Conservation (phyloP, 139 green algal genomes). For the Chlorella sp. region DNA sequence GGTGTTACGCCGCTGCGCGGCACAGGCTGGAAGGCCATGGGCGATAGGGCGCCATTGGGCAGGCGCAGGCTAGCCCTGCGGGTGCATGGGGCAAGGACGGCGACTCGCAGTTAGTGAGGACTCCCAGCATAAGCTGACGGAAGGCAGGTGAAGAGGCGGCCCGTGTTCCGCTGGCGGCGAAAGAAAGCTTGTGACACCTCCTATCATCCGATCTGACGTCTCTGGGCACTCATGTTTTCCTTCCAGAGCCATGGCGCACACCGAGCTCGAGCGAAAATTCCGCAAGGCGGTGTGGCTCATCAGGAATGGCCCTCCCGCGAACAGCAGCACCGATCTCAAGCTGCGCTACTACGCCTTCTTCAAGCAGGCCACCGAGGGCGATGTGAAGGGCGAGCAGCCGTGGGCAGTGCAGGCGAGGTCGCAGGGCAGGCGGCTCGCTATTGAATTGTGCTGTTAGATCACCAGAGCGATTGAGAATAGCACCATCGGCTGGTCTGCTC, state of each 20-base stretch:
- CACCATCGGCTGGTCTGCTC: too few relatives aligned
- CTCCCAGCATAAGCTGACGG: too few relatives aligned
- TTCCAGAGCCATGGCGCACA: neutral
- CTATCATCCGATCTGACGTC: too few relatives aligned
- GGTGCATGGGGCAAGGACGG: too few relatives aligned
- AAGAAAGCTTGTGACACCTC: too few relatives aligned
- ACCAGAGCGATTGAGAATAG: too few relatives aligned
- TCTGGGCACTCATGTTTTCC: too few relatives aligned
- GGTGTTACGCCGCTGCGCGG: constrained; percentile 11
- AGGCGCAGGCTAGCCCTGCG: constrained; percentile 36
- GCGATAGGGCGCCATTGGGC: constrained; percentile 46
- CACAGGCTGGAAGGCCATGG: constrained; percentile 38
- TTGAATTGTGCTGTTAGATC: too few relatives aligned
- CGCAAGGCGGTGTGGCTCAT: constrained; percentile 73
- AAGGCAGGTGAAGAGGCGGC: too few relatives aligned
- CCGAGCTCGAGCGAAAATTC: constrained; percentile 46
- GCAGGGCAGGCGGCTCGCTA: too few relatives aligned
- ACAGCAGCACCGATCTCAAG: constrained; percentile 57
- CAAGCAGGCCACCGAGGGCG: constrained; percentile 74
- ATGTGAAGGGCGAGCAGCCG: constrained; percentile 58
- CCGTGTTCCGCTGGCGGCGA: too few relatives aligned
- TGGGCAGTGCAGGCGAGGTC: constrained; percentile 48
- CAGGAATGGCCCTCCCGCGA: constrained; percentile 55
- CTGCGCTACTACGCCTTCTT: constrained; percentile 64
- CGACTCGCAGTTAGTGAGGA: too few relatives aligned